These are phyloP conservation scores for Trypethelium eluteriae DNA, from an alignment of 495 filamentous ascomycete species.

Conservation along the genomic window DNA sequence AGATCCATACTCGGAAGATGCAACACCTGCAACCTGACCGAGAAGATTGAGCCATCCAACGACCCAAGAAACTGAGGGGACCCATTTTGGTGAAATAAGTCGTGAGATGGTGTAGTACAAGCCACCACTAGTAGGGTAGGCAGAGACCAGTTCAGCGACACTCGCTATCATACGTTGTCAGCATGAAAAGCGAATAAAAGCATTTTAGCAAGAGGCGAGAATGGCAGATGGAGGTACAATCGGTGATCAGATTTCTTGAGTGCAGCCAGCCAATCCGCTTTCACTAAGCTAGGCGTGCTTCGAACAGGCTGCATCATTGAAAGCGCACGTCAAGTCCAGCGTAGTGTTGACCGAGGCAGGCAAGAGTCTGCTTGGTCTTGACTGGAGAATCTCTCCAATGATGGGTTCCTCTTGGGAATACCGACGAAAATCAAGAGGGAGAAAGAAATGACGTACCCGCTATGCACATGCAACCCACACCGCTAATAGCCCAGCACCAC, in stretches of 20 bases:
- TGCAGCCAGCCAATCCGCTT: too few relatives aligned
- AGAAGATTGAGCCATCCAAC: slow-evolving; percentile 56
- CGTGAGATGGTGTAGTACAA: slow-evolving; percentile 46
- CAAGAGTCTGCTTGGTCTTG: too few relatives aligned
- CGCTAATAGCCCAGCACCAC: slow-evolving; percentile 61
- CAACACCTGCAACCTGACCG: slow-evolving; percentile 53
- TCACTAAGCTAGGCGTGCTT: too few relatives aligned
- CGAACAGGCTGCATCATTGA: too few relatives aligned
- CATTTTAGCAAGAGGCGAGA: background rate
- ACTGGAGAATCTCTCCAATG: too few relatives aligned
- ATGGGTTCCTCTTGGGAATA: too few relatives aligned
- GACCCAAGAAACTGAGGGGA: slow-evolving; percentile 37
- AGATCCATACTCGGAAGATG: slow-evolving; percentile 55
- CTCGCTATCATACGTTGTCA: slow-evolving; percentile 19
- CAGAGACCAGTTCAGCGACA: slow-evolving; percentile 52
- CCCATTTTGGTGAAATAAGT: slow-evolving; percentile 34
- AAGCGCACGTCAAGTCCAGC: too few relatives aligned
- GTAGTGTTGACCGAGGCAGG: too few relatives aligned
- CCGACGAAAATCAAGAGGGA: too few relatives aligned
- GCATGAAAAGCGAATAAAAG: background rate
- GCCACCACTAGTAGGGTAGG: slow-evolving; percentile 51
- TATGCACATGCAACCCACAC: slow-evolving; percentile 55
- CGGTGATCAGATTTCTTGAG: background rate
- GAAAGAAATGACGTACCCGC: slow-evolving; percentile 29
- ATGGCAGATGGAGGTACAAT: background rate